These are phyloP conservation scores for Ceratobasidium sp. DNA, from an alignment of 1,284 basidiomycete species.

Conservation along the genomic window DNA sequence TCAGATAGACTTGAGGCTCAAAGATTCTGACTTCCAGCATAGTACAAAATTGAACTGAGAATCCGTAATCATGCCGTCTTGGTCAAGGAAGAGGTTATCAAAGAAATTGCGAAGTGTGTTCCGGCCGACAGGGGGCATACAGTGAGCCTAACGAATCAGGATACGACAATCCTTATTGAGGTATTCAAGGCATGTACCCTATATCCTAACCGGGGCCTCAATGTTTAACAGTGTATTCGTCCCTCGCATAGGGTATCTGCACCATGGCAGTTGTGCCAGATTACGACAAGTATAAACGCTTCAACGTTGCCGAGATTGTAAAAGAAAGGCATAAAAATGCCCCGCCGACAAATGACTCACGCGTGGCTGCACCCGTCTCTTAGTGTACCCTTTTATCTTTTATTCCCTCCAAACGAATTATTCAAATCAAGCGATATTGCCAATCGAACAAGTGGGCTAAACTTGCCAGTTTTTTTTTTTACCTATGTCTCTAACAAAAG, in stretches of 20 bases:
- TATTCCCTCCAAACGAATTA: background rate
- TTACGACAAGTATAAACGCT: conserved; percentile 77
- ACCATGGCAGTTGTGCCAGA: conserved; percentile 77
- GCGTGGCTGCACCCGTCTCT: background rate
- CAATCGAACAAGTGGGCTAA: background rate
- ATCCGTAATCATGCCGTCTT: conserved; percentile 79
- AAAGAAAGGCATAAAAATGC: conserved; percentile 50
- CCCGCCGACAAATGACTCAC: background rate
- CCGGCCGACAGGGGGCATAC: conserved; percentile 67
- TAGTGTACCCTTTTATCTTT: background rate
- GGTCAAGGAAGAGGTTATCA: conserved; percentile 68
- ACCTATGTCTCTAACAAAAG: too few species aligned
- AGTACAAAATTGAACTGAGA: conserved; percentile 85
- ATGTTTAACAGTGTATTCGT: background rate
- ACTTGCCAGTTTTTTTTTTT: too few species aligned
- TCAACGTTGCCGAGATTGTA: conserved; percentile 79
- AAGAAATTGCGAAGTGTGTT: conserved; percentile 76
- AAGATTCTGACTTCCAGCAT: background rate
- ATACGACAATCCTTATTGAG: conserved; percentile 80
- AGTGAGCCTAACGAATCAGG: conserved; percentile 75
- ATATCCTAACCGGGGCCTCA: background rate
- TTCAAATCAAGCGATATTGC: background rate
- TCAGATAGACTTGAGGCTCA: background rate
- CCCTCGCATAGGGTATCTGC: conserved; percentile 69
- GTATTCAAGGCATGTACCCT: conserved; percentile 76